Percentiles rank a stretch among this genome's conserved stretches.
phyloP scores from a whole-genome alignment of 2,329 filamentous ascomycete species.

The Sphaerostilbella broomeana region DNA sequence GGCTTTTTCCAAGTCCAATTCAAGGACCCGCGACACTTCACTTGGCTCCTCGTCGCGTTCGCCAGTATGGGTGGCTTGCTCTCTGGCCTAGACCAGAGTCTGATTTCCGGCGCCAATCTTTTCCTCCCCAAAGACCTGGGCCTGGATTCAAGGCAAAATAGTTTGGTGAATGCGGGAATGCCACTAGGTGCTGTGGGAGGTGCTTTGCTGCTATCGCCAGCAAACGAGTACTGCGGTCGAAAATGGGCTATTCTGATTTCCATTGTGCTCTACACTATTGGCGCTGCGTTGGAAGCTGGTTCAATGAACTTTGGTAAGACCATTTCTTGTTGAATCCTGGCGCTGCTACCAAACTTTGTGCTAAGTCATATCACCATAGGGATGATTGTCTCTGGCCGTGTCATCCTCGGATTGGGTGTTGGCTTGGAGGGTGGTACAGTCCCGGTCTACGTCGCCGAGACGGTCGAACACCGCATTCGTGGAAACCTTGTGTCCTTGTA shows the following conservation, averaged over 20 bases:
- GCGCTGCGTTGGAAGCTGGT: conserved; percentile 61
- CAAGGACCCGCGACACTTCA: conserved; percentile 57
- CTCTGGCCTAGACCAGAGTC: conserved; percentile 64
- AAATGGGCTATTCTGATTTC: conserved; percentile 64
- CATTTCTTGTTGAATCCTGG: background rate
- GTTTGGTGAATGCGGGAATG: conserved; percentile 63
- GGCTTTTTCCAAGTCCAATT: conserved; percentile 51
- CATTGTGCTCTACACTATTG: conserved; percentile 62
- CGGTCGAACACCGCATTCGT: conserved; percentile 58
- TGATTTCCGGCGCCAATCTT: conserved; percentile 65
- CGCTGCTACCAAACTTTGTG: background rate
- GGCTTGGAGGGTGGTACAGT: conserved; percentile 70
- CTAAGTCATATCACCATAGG: conserved; percentile 20
- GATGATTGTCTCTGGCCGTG: conserved; percentile 63
- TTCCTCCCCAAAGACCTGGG: conserved; percentile 54
- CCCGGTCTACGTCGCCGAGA: conserved; percentile 68
- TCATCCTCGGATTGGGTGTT: conserved; percentile 64
- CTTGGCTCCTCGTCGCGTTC: conserved; percentile 61
- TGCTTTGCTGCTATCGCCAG: conserved; percentile 58
- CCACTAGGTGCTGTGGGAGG: conserved; percentile 65
- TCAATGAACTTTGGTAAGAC: conserved; percentile 53
- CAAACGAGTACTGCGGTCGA: conserved; percentile 61
- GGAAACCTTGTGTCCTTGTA: conserved; percentile 69
- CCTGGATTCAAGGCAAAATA: conserved; percentile 51
- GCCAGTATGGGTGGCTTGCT: conserved; percentile 70